A percentile compares a stretch with the other conserved stretches of the same genome.
These are phyloP conservation scores for Monilinia fructigena DNA, from an alignment of 2,329 filamentous ascomycete genomes.

Conservation along the genomic window DNA sequence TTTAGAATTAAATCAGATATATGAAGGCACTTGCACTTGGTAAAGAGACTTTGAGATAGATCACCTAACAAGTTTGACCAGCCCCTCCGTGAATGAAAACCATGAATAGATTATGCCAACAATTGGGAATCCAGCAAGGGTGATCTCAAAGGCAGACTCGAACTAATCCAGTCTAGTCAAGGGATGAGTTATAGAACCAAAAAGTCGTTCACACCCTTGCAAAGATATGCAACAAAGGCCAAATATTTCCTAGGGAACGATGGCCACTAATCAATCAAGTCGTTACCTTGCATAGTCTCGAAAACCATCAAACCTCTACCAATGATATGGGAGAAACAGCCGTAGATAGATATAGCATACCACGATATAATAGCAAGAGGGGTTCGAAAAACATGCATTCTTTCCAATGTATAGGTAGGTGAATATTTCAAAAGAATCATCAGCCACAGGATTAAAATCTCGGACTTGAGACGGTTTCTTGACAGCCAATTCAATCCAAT, in stretches of 20 bases:
- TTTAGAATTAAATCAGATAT: background rate
- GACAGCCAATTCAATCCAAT: too few relatives aligned
- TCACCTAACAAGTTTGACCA: background rate
- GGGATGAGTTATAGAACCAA: background rate
- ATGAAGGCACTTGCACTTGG: background rate
- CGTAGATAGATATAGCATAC: background rate
- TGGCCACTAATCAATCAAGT: background rate
- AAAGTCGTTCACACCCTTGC: background rate
- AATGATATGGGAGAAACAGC: background rate
- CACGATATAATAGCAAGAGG: background rate
- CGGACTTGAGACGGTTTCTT: too few relatives aligned
- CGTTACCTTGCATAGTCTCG: background rate
- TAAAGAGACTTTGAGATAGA: background rate
- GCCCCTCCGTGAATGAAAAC: background rate
- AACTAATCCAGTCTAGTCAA: background rate
- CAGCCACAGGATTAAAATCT: too few relatives aligned
- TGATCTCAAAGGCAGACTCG: background rate
- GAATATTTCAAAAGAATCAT: too few relatives aligned
- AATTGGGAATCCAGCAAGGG: background rate
- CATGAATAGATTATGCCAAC: background rate
- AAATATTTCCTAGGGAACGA: background rate
- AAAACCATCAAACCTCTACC: background rate
- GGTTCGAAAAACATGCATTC: background rate
- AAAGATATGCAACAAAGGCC: conserved; percentile 1
- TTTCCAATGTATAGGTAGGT: background rate